phyloP scores from a whole-genome alignment of 495 filamentous ascomycete species.

The Articulospora tetracladia region DNA sequence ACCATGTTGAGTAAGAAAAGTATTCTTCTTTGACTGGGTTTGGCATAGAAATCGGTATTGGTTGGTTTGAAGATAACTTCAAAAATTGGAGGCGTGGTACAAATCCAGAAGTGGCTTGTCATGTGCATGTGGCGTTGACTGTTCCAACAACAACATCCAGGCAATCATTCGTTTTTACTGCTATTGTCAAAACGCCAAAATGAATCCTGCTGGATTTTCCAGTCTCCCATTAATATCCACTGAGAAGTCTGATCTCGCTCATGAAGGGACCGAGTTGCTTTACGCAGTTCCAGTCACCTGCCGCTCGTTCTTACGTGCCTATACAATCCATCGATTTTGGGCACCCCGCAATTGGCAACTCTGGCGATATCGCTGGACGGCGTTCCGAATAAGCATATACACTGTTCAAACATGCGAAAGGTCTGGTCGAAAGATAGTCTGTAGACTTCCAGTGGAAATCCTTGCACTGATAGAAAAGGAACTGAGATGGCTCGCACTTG shows the following conservation, averaged over 20 bases:
- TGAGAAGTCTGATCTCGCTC: background rate
- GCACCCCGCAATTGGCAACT: background rate
- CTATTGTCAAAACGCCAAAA: background rate
- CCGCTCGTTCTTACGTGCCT: background rate
- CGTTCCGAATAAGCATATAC: background rate
- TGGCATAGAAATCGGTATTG: background rate
- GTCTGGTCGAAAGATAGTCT: background rate
- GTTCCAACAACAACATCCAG: background rate
- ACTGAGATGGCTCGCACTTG: background rate
- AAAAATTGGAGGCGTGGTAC: background rate
- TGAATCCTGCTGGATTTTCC: background rate
- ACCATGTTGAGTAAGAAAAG: background rate
- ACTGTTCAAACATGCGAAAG: background rate
- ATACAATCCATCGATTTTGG: background rate
- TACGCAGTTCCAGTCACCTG: slow-evolving; percentile 2
- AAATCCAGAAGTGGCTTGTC: background rate
- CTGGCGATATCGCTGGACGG: background rate
- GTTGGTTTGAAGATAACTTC: background rate
- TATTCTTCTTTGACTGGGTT: background rate
- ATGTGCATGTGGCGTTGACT: background rate
- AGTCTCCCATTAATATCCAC: background rate
- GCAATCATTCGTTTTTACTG: background rate
- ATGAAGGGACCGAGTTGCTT: background rate
- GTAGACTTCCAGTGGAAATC: background rate
- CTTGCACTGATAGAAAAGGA: background rate